Conservation (phyloP, 441 rosid genomes). For the Corymbia citriodora region DNA sequence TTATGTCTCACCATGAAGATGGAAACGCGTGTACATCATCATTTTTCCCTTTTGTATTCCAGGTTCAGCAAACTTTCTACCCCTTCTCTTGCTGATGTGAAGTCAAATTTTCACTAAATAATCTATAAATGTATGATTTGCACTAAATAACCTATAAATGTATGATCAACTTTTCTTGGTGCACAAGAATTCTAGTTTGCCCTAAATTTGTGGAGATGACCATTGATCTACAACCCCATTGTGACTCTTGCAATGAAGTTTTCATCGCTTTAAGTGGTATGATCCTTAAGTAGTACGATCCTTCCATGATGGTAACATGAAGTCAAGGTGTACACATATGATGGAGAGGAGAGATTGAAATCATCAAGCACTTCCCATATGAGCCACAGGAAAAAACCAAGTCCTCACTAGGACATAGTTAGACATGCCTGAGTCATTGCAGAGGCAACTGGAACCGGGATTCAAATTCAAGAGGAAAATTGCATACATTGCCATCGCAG, state of each 20-base stretch:
- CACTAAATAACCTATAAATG: not conserved
- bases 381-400: not conserved
- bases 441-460: not conserved
- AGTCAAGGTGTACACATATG: not conserved
- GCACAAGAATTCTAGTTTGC: not conserved
- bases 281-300: not conserved
- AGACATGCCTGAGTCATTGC: not conserved
- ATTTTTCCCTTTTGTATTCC: not conserved
- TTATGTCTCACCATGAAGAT: conserved; percentile 13
- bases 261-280: not conserved
- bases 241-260: not conserved
- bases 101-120: not conserved
- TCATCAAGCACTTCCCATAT: not conserved
- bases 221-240: not conserved
- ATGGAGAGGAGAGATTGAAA: not conserved
- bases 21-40: not conserved
- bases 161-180: not conserved
- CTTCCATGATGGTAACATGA: not conserved
- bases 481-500: not conserved
- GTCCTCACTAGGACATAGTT: not conserved
- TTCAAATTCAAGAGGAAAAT: not conserved
- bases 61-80: not conserved
- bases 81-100: not conserved
- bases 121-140: not conserved
- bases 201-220: not conserved